Base-by-base conservation (phyloP, 2,329 filamentous ascomycete genomes). In the Xylariaceae sp. region DNA sequence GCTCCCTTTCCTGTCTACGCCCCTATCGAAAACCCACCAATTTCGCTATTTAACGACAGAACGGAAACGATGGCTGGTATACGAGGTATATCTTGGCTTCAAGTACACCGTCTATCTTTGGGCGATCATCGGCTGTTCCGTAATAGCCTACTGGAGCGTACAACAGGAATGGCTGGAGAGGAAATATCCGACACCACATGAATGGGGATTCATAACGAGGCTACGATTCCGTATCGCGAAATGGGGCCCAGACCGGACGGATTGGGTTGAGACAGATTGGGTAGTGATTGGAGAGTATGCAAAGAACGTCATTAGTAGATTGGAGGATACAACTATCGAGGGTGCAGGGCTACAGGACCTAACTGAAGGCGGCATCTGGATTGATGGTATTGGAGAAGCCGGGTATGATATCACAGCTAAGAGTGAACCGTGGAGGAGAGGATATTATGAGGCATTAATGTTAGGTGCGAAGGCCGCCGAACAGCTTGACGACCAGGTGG, bases 391-490 rank as follows among this genome's bases (percentile, higher is more conserved):
- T 23, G 82, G 81, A 0, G 77, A 73, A 50, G 76, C 66, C 1
- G 69, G 85, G 0, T 84, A 84, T 60, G 90, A 96, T 68, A 77
- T 94, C 50, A 83, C 83, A 1, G 80, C 74, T 6, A 96, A 92
- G 76, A 87, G 85, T 58, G 91, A 95, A 71, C 79, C 87, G 43
- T 97, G 92, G 93, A 80, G 88, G 64, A 80, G 90, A 50, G 92
- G 91, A 1, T 97, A 97, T 72, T 92, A 88, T 66, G 85, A 95
- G 65, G 81, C 86, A 3, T 74, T 97, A 40, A 90, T 97, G 84
- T 81, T 87, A 9, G 84, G 84, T 55, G 92, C 88, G 0, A 83
- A 84, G 60, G 84, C 87, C 0, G 86, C 91, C 4, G 92, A 97
- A 72, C 84, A 92, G 62, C 75, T 95, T 20, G 90, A 96, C 59